phyloP scores from a whole-genome alignment of 805 yeast genomes.

The Saccharomyces eubayanus region DNA sequence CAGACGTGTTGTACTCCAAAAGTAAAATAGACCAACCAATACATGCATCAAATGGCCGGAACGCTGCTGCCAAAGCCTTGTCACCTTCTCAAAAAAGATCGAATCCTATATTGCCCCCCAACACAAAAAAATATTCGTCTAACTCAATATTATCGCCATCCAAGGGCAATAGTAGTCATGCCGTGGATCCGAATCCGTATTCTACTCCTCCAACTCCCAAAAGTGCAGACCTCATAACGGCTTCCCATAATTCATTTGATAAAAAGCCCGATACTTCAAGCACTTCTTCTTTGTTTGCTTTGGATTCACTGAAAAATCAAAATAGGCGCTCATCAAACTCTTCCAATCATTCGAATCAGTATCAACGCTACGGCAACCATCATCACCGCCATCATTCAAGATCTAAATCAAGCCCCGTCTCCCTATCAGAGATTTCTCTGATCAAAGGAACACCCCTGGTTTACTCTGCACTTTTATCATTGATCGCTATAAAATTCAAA shows the following conservation, averaged over 20 bases:
- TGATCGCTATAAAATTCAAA: slow-evolving; percentile 72
- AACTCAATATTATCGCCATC: neutral
- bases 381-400: neutral
- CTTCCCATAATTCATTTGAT: neutral
- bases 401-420: neutral
- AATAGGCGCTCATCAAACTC: slow-evolving; percentile 8
- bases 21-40: neutral
- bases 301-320: slow-evolving; percentile 27
- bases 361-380: slow-evolving; percentile 1
- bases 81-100: neutral
- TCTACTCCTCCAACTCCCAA: neutral
- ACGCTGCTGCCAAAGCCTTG: neutral
- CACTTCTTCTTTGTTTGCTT: slow-evolving; percentile 22
- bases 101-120: neutral
- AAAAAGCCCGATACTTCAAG: neutral
- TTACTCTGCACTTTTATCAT: slow-evolving; percentile 82
- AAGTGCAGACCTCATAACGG: neutral
- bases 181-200: neutral
- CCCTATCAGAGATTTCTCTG: neutral
- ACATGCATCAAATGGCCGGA: neutral
- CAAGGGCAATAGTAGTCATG: neutral
- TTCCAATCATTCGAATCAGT: slow-evolving; percentile 7
- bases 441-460: slow-evolving; percentile 43
- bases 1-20: neutral
- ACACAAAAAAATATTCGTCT: neutral